Base-by-base conservation (phyloP, 2,329 filamentous ascomycete genomes). In the Penicillium sp. region DNA sequence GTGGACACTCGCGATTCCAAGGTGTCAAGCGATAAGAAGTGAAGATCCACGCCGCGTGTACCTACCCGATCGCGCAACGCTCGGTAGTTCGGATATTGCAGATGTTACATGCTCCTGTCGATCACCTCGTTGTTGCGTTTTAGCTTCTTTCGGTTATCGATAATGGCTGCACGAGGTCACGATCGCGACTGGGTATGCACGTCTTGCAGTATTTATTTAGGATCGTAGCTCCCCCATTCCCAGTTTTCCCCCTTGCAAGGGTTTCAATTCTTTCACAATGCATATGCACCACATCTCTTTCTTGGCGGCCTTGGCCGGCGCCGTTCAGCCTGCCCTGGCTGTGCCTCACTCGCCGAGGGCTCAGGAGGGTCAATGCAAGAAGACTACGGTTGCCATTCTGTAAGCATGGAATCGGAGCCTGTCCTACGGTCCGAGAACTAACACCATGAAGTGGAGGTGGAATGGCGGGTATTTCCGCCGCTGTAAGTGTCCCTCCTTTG, bases 361-460 rank as follows among this genome's bases (percentile, higher is more conserved):
- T 0, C 51, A 54, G 16, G 54, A 61, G n/a, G 55, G 53, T 9
- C 54, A 42, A 18, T 61, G 59, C 39, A 58, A 58, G 48, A 60
- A 61, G 42, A 61, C 59, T 2, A 60, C 52, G 18, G 59, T 61
- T 43, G 59, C 55, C 1, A 61, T 61, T 38, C 27, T 61, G 57
- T 61, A 55, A 49, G 58, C 3, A 25, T 35, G 14, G 14, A n/a
- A 4, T 14, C 5, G 14, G n/a, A 35, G 9, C 24, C 5, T 10
- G 20, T 9, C 8, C 27, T n/a, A 13, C 2, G 5, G n/a, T 14
- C 27, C 4, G 18, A 4, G 31, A 16, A 14, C 53, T 61, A 10
- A 58, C 30, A 5, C 18, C 4, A 18, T 30, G 14, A 20, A 61
- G 59, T 22, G 59, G 59, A 40, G 57, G 57, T 46, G 59, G 59